Conservation (phyloP, 306 rosid species). For the Rosa multiflora region DNA sequence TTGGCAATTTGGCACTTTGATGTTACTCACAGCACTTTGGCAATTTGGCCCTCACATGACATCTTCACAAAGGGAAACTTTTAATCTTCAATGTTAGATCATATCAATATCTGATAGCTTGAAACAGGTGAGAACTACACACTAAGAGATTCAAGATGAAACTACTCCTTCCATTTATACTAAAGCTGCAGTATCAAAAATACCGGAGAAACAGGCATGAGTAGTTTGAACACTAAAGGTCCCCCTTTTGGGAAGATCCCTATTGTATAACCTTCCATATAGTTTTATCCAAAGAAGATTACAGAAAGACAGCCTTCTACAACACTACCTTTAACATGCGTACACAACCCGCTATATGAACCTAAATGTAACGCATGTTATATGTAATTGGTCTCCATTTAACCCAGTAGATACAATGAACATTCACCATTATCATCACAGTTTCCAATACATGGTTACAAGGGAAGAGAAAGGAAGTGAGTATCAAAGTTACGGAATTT, state of each 20-base stretch:
- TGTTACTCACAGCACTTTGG: too few species aligned
- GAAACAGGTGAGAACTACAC: not conserved
- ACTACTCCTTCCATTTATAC: not conserved
- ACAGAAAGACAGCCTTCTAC: not conserved
- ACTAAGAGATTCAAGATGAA: not conserved
- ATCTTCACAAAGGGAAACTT: not conserved
- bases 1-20: too few species aligned
- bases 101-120: not conserved
- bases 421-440: not conserved
- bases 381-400: not conserved
- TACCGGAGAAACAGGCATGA: not conserved
- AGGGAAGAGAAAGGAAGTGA: not conserved
- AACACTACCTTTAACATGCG: not conserved
- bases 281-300: not conserved
- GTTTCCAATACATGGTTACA: not conserved
- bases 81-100: not conserved
- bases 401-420: not conserved
- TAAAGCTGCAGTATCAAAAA: not conserved
- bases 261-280: not conserved
- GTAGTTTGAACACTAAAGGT: not conserved
- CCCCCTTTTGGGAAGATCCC: not conserved
- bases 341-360: not conserved
- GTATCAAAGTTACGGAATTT: conserved; percentile 27
- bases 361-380: not conserved
- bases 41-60: not conserved